These are phyloP conservation scores for Diatrype stigma DNA, from an alignment of 2,329 filamentous ascomycete genomes.

Conservation along the genomic window DNA sequence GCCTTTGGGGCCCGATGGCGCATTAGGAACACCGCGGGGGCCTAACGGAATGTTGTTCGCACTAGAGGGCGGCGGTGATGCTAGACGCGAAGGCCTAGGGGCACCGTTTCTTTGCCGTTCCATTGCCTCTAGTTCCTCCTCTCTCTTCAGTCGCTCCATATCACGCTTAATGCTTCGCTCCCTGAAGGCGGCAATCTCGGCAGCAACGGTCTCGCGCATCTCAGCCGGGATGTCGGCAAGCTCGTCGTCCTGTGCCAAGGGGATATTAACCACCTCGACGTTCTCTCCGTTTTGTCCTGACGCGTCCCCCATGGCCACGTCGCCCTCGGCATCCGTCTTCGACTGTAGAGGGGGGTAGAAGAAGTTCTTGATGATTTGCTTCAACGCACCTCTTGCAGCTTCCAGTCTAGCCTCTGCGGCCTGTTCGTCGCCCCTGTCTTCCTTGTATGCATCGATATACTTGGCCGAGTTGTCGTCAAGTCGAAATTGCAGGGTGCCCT, in stretches of 20 bases:
- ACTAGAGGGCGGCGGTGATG: constrained; percentile 62
- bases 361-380: constrained; percentile 64
- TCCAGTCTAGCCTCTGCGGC: constrained; percentile 65
- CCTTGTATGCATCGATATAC: constrained; percentile 79
- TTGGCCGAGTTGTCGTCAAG: constrained; percentile 79
- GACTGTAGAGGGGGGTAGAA: constrained; percentile 59
- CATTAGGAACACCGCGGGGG: constrained; percentile 67
- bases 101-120: constrained; percentile 71
- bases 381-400: constrained; percentile 63
- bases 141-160: constrained; percentile 77
- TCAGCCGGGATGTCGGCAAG: constrained; percentile 92
- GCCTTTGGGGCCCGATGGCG: constrained; percentile 61
- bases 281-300: constrained; percentile 54
- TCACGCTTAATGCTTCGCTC: constrained; percentile 87
- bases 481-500: constrained; percentile 65
- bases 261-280: constrained; percentile 85
- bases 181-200: constrained; percentile 90
- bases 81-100: constrained; percentile 60
- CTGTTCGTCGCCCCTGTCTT: constrained; percentile 59
- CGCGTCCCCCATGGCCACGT: constrained; percentile 64
- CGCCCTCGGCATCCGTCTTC: constrained; percentile 59
- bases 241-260: constrained; percentile 84
- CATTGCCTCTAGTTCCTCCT: constrained; percentile 88
- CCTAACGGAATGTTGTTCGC: constrained; percentile 74
- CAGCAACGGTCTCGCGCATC: constrained; percentile 91